Evolutionary conservation across 2,329 filamentous ascomycete genomes (phyloP).

Genomic region (Celoporthe dispersa): DNA sequence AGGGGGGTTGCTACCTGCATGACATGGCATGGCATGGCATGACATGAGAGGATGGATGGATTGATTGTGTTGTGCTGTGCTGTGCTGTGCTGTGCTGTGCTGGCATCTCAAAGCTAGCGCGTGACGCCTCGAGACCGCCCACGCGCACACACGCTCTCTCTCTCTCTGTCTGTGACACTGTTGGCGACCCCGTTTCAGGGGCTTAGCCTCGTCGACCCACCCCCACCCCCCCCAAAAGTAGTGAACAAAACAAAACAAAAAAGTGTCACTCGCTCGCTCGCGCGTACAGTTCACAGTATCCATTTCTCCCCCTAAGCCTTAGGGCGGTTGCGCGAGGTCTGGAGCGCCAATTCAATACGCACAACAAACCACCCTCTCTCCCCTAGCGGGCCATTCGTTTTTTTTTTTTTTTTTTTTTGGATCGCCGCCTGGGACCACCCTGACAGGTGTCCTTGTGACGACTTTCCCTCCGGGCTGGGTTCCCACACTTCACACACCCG

Average conservation of each 20-base stretch:
- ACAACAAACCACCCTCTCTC: neutral
- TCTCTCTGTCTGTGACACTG: neutral
- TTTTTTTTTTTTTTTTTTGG: neutral
- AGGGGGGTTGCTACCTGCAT: too few relatives aligned
- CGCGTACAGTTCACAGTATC: neutral
- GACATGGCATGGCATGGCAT: neutral
- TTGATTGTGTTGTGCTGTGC: neutral
- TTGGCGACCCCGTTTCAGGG: conserved; percentile 18
- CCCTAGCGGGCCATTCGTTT: neutral
- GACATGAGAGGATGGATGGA: neutral
- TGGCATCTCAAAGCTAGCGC: neutral
- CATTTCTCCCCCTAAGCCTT: neutral
- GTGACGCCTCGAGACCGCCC: conserved; percentile 6
- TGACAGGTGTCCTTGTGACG: conserved; percentile 5
- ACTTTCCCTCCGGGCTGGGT: neutral
- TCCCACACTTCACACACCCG: neutral
- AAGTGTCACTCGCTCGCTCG: neutral
- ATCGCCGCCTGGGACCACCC: neutral
- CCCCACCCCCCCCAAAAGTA: neutral
- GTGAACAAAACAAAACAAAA: neutral
- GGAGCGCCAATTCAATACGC: neutral
- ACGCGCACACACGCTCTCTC: neutral
- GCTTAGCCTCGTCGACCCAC: conserved; percentile 4
- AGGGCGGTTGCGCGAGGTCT: neutral
- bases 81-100: neutral